Conservation (phyloP, 352 stramenopile genomes). For the Peronospora tabacina region DNA sequence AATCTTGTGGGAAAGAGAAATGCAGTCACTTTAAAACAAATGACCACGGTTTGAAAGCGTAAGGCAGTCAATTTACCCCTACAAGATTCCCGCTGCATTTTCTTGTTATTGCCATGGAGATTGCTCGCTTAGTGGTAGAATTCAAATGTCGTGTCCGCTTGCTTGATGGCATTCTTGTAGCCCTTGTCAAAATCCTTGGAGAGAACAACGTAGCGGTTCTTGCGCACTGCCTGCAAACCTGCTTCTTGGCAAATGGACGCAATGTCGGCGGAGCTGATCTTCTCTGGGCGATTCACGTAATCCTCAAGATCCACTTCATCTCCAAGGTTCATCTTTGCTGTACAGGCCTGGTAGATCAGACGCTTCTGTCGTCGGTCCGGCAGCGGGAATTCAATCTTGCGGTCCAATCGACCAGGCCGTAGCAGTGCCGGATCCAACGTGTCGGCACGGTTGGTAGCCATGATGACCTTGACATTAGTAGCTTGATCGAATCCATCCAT, state of each 20-base stretch:
- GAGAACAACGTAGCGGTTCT: conserved; percentile 99
- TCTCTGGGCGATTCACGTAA: conserved; percentile 99
- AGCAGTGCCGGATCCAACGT: conserved; percentile 98
- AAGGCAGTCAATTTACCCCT: too few relatives aligned
- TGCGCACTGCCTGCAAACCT: conserved; percentile 97
- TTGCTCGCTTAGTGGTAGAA: conserved; percentile 91
- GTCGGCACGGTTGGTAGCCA: conserved; percentile 99
- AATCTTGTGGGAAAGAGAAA: too few relatives aligned
- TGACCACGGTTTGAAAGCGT: too few relatives aligned
- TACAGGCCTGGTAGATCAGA: conserved; percentile 99
- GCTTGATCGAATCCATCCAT: conserved; percentile 99
- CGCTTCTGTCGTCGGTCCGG: conserved; percentile 99
- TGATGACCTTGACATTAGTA: conserved; percentile 99
- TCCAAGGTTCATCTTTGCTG: conserved; percentile 98
- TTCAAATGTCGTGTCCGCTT: conserved; percentile 96
- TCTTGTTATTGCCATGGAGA: background rate
- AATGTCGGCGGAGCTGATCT: conserved; percentile 98
- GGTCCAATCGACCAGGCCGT: conserved; percentile 95
- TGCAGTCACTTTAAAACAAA: too few relatives aligned
- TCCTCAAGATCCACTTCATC: conserved; percentile 99
- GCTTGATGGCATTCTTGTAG: conserved; percentile 99
- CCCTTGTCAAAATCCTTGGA: conserved; percentile 99
- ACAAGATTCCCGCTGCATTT: too few relatives aligned
- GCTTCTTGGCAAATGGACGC: conserved; percentile 98
- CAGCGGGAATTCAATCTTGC: conserved; percentile 99